These are phyloP conservation scores for Daucus carota DNA, from an alignment of 129 eudicot species.

Conservation along the genomic window DH1_v3.0 NC_030388.2:18036001-18036500, in stretches of 20 bases:
- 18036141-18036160: background rate
- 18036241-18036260: background rate
- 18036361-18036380: background rate
- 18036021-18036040: too few species aligned
- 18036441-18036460: background rate
- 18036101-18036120: background rate
- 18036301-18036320: background rate
- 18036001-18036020: too few species aligned
- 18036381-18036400: background rate
- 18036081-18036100: too few species aligned
- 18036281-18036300: background rate
- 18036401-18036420: background rate
- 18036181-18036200: background rate
- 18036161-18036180: background rate
- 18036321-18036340: background rate
- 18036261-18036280: background rate
- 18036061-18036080: too few species aligned
- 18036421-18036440: background rate
- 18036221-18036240: background rate
- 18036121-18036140: background rate
- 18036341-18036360: background rate
- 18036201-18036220: background rate
- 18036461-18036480: background rate
- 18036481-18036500: background rate
- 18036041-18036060: too few species aligned